Base-by-base conservation (phyloP, 164 flowering plant species). In the Tinospora cordifolia region DNA sequence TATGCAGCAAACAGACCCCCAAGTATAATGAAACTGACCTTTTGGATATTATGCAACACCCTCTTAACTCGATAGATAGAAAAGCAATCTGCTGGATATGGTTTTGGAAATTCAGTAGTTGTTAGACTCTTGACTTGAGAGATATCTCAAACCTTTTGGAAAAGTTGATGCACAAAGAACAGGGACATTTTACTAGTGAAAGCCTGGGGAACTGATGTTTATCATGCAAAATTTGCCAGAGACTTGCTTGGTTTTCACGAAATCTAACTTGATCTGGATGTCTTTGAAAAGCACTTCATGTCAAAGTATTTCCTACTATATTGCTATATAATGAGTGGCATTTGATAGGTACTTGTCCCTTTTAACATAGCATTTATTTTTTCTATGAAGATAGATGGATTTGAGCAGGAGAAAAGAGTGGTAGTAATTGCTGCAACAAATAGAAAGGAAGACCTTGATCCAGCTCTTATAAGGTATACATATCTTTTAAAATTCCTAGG, bases 391-490 rank as follows among this genome's bases (percentile, higher is more conserved):
- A 94, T 94, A 76, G 99, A 94, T 76, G 97, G 97, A 68, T 94
- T 90, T 81, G 97, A 92, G 79, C 97, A 94, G 72, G 99, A 90
- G 30, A 92, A 88, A 65, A 88, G 84, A 75, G 93, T 94, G 57
- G 88, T 92, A n/a, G 93, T 92, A 47, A 88, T 94, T 80, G 99
- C 99, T 60, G 99, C 99, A 72, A 94, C 99, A 70, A 94, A 94
- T 80, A 83, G 99, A 77, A 92, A 88, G 81, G 90, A 92, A 80
- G 99, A 94, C 75, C 95, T 94, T 73, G 99, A 94, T 85, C 97
- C 99, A 68, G 99, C 99, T 69, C 81, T 94, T 51, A 82, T 90
- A 15, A 94, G 99, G 99, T 88, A 76, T 40, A 25, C 40, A 17
- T 21, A 4, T 30, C 36, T 30, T 30, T 2, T 22, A 49, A 24